These are phyloP conservation scores for Suillus lakei DNA, from an alignment of 768 basidiomycete species.

Conservation along the genomic window DNA sequence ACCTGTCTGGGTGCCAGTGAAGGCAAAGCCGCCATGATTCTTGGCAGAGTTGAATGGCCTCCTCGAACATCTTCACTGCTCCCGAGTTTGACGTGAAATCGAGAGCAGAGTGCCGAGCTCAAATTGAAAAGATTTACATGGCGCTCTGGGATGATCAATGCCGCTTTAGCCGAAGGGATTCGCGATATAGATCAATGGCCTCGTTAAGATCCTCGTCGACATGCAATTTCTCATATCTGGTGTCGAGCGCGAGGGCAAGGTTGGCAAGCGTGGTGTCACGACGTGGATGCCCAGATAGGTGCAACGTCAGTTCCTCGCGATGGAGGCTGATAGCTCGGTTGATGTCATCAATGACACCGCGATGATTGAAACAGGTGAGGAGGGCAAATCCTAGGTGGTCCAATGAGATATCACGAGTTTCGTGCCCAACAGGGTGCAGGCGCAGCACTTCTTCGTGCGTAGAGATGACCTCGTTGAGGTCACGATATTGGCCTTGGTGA, in stretches of 20 bases:
- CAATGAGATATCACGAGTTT: constrained; percentile 12
- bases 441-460: neutral
- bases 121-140: constrained; percentile 9
- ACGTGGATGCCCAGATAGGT: constrained; percentile 11
- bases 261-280: constrained; percentile 12
- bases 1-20: neutral
- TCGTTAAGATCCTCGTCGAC: constrained; percentile 23
- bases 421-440: neutral
- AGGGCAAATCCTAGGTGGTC: constrained; percentile 22
- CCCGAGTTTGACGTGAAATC: constrained; percentile 12
- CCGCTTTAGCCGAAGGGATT: constrained; percentile 10
- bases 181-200: constrained; percentile 16
- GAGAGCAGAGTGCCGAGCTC: constrained; percentile 20
- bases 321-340: constrained; percentile 14
- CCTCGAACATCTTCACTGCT: constrained; percentile 26
- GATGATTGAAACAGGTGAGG: constrained; percentile 15
- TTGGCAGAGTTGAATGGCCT: constrained; percentile 17
- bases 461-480: constrained; percentile 1
- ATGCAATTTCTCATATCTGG: constrained; percentile 13
- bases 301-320: constrained; percentile 10
- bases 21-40: constrained; percentile 3
- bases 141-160: constrained; percentile 16
- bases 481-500: constrained; percentile 1
- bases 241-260: constrained; percentile 17
- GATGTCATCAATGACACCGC: constrained; percentile 19